phyloP scores from a whole-genome alignment of 2,329 filamentous ascomycete genomes.

The Fusarium aywerte region DNA sequence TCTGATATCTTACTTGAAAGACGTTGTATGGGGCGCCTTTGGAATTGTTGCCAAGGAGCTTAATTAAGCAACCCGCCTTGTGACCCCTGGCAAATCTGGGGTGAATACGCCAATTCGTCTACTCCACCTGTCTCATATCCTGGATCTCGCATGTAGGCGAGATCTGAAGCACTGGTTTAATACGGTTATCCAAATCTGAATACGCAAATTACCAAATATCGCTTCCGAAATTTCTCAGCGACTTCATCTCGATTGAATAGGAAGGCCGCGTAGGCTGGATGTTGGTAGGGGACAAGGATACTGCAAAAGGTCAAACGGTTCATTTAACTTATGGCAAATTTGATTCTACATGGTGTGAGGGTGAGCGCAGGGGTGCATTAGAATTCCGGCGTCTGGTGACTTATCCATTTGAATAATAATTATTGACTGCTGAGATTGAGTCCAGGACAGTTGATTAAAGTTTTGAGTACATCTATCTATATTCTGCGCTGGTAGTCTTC shows the following conservation, averaged over 20 bases:
- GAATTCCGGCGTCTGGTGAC: not conserved
- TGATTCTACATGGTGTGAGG: not conserved
- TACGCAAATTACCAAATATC: conserved; percentile 26
- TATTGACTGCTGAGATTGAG: not conserved
- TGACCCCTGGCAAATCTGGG: conserved; percentile 37
- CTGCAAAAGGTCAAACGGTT: conserved; percentile 2
- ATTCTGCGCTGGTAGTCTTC: too few species aligned
- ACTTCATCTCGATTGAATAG: not conserved
- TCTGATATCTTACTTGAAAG: not conserved
- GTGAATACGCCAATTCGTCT: conserved; percentile 13
- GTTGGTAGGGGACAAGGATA: conserved; percentile 4
- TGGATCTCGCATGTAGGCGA: conserved; percentile 4
- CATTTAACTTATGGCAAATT: not conserved
- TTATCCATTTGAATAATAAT: not conserved
- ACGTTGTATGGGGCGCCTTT: conserved; percentile 2
- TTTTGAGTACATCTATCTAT: too few species aligned
- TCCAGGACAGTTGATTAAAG: too few species aligned
- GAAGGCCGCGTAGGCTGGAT: conserved; percentile 3
- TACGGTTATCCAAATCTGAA: not conserved
- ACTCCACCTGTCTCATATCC: conserved; percentile 39
- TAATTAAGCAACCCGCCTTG: conserved; percentile 18
- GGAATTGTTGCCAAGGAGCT: not conserved
- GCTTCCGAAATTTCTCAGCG: conserved; percentile 1
- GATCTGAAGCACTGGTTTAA: conserved; percentile 14
- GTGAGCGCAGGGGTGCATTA: not conserved